phyloP scores from a whole-genome alignment of 108 stramenopile species.

The Skeletonema marinoi region DNA sequence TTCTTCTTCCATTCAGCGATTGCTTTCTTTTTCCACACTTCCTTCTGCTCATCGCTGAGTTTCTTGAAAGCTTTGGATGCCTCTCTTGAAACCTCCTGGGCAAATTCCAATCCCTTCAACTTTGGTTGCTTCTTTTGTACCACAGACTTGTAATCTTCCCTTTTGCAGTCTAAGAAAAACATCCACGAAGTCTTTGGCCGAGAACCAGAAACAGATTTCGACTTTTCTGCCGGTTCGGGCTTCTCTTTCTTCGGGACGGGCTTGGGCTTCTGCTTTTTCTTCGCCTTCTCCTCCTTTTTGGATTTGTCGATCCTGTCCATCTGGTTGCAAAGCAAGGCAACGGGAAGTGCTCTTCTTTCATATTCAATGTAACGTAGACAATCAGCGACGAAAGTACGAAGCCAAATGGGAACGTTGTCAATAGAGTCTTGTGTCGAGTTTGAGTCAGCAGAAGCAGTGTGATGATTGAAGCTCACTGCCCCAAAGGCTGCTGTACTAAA shows the following conservation, averaged over 20 bases:
- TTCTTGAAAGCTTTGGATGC: constrained; percentile 64
- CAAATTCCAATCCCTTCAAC: constrained; percentile 62
- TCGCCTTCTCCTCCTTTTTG: constrained; percentile 17
- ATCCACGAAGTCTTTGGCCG: constrained; percentile 66
- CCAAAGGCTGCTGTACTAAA: constrained; percentile 93
- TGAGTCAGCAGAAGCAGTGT: constrained; percentile 19
- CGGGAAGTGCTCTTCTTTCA: constrained; percentile 92
- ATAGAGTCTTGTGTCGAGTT: constrained; percentile 62
- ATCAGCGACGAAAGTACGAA: constrained; percentile 78
- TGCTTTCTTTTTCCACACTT: constrained; percentile 65
- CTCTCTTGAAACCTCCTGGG: constrained; percentile 57
- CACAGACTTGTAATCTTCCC: constrained; percentile 46
- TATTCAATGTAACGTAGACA: constrained; percentile 92
- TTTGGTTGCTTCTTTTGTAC: constrained; percentile 43
- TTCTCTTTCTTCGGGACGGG: constrained; percentile 21
- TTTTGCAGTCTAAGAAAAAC: constrained; percentile 53
- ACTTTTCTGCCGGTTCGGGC: constrained; percentile 23
- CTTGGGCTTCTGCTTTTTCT: constrained; percentile 18
- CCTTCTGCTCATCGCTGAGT: constrained; percentile 63
- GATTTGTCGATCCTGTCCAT: constrained; percentile 41
- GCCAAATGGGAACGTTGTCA: constrained; percentile 86
- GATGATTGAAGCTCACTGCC: constrained; percentile 73
- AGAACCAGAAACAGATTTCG: constrained; percentile 37
- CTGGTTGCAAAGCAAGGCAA: constrained; percentile 86
- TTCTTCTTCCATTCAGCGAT: constrained; percentile 69